These are phyloP conservation scores for Dipodascus geniculatus DNA, from an alignment of 805 yeast species.

Conservation along the genomic window DNA sequence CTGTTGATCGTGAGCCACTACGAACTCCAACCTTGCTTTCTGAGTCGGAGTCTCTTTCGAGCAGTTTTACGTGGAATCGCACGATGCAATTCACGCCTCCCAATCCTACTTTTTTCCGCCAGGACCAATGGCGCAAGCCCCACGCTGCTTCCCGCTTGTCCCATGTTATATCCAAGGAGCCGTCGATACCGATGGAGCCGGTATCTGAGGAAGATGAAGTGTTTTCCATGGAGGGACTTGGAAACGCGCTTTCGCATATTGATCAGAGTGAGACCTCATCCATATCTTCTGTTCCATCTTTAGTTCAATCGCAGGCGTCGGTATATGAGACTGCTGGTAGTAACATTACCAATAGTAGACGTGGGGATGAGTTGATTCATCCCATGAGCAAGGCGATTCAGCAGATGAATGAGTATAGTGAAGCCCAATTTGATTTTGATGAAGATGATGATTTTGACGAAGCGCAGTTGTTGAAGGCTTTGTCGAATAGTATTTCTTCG, in stretches of 20 bases:
- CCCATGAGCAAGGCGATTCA: constrained; percentile 1
- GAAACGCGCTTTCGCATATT: neutral
- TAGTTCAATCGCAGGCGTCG: constrained; percentile 11
- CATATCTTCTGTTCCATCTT: constrained; percentile 16
- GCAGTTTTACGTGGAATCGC: constrained; percentile 15
- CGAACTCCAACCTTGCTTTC: constrained; percentile 21
- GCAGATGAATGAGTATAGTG: constrained; percentile 5
- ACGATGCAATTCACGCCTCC: constrained; percentile 24
- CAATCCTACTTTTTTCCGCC: constrained; percentile 4
- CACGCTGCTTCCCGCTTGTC: constrained; percentile 9
- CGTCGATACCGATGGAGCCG: constrained; percentile 7
- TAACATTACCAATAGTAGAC: neutral
- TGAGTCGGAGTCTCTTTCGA: constrained; percentile 4
- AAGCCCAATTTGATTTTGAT: constrained; percentile 4
- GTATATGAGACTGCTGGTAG: constrained; percentile 3
- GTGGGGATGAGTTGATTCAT: constrained; percentile 3
- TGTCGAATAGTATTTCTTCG: neutral
- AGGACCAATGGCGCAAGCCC: constrained; percentile 3
- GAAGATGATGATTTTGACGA: constrained; percentile 3
- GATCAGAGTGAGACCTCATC: constrained; percentile 13
- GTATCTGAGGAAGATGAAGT: constrained; percentile 10
- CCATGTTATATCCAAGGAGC: constrained; percentile 2
- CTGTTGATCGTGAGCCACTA: constrained; percentile 21
- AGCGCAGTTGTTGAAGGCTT: constrained; percentile 1
- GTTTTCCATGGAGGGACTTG: constrained; percentile 15